Percentiles rank a stretch among this genome's conserved stretches.
Evolutionary conservation across 345 rosid species (phyloP).

Genomic region (Eucalyptus polyanthemos): DNA sequence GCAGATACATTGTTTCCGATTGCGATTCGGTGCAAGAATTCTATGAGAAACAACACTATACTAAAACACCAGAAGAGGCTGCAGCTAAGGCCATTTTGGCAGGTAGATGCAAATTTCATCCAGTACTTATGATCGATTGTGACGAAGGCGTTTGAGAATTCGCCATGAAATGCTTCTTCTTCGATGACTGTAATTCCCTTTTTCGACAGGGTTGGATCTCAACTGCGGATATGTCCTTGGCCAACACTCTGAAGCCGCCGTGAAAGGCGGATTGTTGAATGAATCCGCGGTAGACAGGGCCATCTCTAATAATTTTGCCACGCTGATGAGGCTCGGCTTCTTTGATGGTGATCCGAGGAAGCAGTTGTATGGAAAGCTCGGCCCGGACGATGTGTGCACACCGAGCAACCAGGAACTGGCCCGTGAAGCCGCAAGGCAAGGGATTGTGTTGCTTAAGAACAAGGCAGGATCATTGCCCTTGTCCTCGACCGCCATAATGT

Average conservation of each 20-base stretch:
- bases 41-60: slow-evolving; percentile 15
- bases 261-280: slow-evolving; percentile 49
- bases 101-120: slow-evolving; percentile 6
- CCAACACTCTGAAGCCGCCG: slow-evolving; percentile 67
- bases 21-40: slow-evolving; percentile 42
- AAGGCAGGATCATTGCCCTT: slow-evolving; percentile 45
- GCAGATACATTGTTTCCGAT: slow-evolving; percentile 82
- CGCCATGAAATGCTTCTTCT: neutral
- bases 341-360: slow-evolving; percentile 84
- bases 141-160: neutral
- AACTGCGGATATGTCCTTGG: slow-evolving; percentile 70
- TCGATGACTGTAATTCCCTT: neutral
- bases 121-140: neutral
- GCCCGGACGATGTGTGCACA: slow-evolving; percentile 82
- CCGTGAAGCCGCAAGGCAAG: slow-evolving; percentile 84
- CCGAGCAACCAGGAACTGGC: slow-evolving; percentile 61
- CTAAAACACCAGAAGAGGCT: slow-evolving; percentile 85
- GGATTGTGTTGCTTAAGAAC: slow-evolving; percentile 86
- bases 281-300: slow-evolving; percentile 53
- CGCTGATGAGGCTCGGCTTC: slow-evolving; percentile 86
- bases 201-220: slow-evolving; percentile 52
- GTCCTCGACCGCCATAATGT: slow-evolving; percentile 34
- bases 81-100: slow-evolving; percentile 69
- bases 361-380: slow-evolving; percentile 58
- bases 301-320: slow-evolving; percentile 66